Percentiles rank a stretch among this genome's conserved stretches.
phyloP scores from a whole-genome alignment of 78 protist species.

The Dictyostelium capitatum region DNA sequence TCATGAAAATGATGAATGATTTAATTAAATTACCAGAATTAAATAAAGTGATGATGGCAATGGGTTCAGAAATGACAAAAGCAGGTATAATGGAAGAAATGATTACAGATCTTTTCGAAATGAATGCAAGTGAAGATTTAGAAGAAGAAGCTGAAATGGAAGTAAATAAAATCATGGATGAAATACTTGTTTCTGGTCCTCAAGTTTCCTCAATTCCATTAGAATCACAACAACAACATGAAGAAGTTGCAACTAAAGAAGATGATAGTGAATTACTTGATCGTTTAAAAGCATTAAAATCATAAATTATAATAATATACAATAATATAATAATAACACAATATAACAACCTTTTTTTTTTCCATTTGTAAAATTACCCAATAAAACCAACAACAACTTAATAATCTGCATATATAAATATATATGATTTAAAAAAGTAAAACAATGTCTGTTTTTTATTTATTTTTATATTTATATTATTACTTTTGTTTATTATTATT shows the following conservation, averaged over 20 bases:
- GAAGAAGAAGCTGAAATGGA: constrained; percentile 78
- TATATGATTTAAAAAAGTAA: too few relatives aligned
- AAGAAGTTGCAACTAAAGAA: constrained; percentile 4
- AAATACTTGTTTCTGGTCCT: constrained; percentile 54
- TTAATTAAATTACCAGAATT: constrained; percentile 79
- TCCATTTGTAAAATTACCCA: neutral
- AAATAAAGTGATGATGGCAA: constrained; percentile 70
- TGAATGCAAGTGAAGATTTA: constrained; percentile 19
- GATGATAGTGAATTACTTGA: constrained; percentile 54
- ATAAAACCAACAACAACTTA: too few relatives aligned
- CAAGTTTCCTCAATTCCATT: constrained; percentile 28
- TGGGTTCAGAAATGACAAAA: constrained; percentile 78
- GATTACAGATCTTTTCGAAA: constrained; percentile 57
- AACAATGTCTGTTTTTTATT: too few relatives aligned
- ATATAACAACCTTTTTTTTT: neutral
- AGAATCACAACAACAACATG: constrained; percentile 10
- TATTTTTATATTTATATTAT: too few relatives aligned
- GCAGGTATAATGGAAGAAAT: constrained; percentile 82
- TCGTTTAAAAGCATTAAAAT: constrained; percentile 65
- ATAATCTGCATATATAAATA: too few relatives aligned
- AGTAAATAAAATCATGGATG: constrained; percentile 68
- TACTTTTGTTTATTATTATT: neutral
- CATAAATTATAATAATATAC: constrained; percentile 2
- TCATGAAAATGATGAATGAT: constrained; percentile 85
- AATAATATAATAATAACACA: neutral